Conservation (phyloP, 345 rosid genomes). For the Populus pruinosa region DNA sequence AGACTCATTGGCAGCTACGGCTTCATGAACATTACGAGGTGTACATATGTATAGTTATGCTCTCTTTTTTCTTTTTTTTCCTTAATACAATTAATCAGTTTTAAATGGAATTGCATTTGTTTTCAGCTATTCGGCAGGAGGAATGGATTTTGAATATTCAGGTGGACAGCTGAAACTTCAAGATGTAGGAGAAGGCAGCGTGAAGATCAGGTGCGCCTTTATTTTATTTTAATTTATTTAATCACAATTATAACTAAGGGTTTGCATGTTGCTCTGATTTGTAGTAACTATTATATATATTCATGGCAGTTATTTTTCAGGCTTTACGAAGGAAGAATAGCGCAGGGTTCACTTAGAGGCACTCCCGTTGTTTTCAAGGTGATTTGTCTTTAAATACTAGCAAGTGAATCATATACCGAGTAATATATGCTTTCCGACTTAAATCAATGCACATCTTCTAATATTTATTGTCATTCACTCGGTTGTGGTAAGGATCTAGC, state of each 20-base stretch:
- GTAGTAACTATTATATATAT: slow-evolving; percentile 15
- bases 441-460: not conserved
- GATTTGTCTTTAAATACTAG: not conserved
- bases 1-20: slow-evolving; percentile 87
- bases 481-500: no score
- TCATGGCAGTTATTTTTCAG: slow-evolving; percentile 64
- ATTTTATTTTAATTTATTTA: not conserved
- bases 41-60: not conserved
- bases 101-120: not conserved
- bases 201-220: slow-evolving; percentile 63
- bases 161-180: slow-evolving; percentile 57
- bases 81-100: not conserved
- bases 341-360: slow-evolving; percentile 69
- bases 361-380: slow-evolving; percentile 76
- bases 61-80: not conserved
- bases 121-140: slow-evolving; percentile 61
- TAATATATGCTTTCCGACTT: not conserved
- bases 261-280: slow-evolving; percentile 22
- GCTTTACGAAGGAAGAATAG: slow-evolving; percentile 89
- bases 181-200: slow-evolving; percentile 84
- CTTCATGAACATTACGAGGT: slow-evolving; percentile 92
- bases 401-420: not conserved
- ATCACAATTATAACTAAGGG: not conserved
- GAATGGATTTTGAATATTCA: slow-evolving; percentile 43
- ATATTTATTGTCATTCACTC: no score